phyloP scores from a whole-genome alignment of 148 eudicot species.

The Nepenthes gracilis region DNA sequence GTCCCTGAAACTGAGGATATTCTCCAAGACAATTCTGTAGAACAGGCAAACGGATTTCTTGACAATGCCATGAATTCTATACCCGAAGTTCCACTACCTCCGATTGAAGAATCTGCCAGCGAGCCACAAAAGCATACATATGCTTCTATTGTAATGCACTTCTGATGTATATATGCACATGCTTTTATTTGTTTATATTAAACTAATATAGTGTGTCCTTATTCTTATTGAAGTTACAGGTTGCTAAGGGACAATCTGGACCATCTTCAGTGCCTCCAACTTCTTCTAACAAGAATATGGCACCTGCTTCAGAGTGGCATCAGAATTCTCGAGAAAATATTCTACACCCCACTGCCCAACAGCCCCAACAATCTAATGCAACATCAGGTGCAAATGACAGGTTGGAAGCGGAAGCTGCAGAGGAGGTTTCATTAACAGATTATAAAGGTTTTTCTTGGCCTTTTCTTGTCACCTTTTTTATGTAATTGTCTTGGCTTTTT shows the following conservation, averaged over 20 bases:
- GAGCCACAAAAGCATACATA: constrained; percentile 96
- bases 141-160: constrained; percentile 66
- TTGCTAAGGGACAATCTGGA: constrained; percentile 49
- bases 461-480: no score
- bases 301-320: constrained; percentile 60
- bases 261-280: constrained; percentile 24
- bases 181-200: not conserved
- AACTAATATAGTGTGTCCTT: not conserved
- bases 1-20: constrained; percentile 43
- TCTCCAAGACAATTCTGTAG: constrained; percentile 37
- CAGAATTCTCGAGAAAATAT: constrained; percentile 31
- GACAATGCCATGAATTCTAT: constrained; percentile 37
- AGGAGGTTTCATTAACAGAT: constrained; percentile 40
- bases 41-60: constrained; percentile 62
- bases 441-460: constrained; percentile 47
- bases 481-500: no score
- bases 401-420: constrained; percentile 30
- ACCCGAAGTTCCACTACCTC: constrained; percentile 37
- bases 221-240: constrained; percentile 41
- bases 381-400: constrained; percentile 33
- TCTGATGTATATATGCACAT: not conserved
- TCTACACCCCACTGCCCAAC: constrained; percentile 26
- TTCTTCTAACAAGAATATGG: constrained; percentile 33
- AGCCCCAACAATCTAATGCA: constrained; percentile 37
- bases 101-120: constrained; percentile 49